Percentiles rank a stretch among this genome's conserved stretches.
Evolutionary conservation across 1,139 yeast species (phyloP).

Genomic region (Petasospora rhodanensis): DNA sequence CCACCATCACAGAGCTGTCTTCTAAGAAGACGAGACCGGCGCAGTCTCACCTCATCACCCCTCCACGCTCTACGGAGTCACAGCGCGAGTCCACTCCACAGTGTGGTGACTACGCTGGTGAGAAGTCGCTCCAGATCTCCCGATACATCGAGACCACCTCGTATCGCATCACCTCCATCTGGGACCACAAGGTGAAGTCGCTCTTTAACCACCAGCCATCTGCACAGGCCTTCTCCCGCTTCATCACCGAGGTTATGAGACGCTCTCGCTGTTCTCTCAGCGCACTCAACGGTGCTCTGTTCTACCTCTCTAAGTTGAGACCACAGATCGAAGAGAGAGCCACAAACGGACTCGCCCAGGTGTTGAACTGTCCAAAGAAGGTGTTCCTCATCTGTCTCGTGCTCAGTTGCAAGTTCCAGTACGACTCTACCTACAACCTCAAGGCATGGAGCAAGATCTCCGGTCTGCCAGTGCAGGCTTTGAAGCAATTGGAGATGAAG

Average conservation of each 20-base stretch:
- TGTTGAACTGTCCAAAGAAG: constrained; percentile 52
- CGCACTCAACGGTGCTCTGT: constrained; percentile 62
- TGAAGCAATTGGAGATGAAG: constrained; percentile 50
- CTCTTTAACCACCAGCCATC: no score
- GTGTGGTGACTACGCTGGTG: no score
- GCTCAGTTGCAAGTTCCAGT: constrained; percentile 66
- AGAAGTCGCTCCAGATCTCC: no score
- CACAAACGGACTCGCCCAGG: no score
- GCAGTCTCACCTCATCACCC: no score
- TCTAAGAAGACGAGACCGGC: no score
- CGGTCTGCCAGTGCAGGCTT: constrained; percentile 49
- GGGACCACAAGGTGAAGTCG: no score
- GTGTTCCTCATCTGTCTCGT: constrained; percentile 63
- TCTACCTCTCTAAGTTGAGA: constrained; percentile 50
- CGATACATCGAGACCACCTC: no score
- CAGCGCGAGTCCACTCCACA: no score
- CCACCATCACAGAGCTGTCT: no score
- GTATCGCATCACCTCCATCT: no score
- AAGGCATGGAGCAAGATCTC: constrained; percentile 75
- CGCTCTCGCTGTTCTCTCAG: constrained; percentile 66
- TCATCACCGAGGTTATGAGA: constrained; percentile 59
- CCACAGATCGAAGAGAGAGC: constrained; percentile 17
- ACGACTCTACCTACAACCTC: constrained; percentile 67
- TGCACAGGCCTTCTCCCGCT: constrained; percentile 27
- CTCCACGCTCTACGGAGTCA: no score